Evolutionary conservation across 2,329 filamentous ascomycete genomes (phyloP).

Genomic region (Aspergillus persii): DNA sequence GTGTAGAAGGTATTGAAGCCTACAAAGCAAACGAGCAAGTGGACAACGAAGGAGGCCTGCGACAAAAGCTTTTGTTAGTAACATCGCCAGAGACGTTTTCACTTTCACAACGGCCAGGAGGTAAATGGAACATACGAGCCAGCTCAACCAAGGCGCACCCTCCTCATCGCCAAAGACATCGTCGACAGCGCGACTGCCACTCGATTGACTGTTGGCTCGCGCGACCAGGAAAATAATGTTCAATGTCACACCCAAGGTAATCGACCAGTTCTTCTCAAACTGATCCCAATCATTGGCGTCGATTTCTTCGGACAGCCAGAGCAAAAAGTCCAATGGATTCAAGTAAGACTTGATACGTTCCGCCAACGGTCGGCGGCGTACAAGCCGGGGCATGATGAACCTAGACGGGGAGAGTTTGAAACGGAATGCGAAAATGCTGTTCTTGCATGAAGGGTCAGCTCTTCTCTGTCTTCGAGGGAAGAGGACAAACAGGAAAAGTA

Average conservation of each 20-base stretch:
- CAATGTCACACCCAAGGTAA: slow-evolving; percentile 69
- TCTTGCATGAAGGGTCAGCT: not conserved
- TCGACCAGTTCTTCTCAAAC: slow-evolving; percentile 67
- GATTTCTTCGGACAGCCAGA: slow-evolving; percentile 90
- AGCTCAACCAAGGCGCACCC: slow-evolving; percentile 64
- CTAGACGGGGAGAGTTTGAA: not conserved
- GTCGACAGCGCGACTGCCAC: slow-evolving; percentile 56
- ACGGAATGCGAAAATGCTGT: not conserved
- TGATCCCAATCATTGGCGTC: slow-evolving; percentile 91
- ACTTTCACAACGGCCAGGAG: not conserved
- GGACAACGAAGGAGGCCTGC: slow-evolving; percentile 69
- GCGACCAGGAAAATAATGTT: slow-evolving; percentile 82
- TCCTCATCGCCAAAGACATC: slow-evolving; percentile 79
- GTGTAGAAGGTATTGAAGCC: slow-evolving; percentile 76
- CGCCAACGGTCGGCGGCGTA: slow-evolving; percentile 73
- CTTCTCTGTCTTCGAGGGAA: not conserved
- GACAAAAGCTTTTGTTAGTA: slow-evolving; percentile 3
- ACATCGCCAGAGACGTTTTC: not conserved
- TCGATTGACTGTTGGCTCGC: slow-evolving; percentile 68
- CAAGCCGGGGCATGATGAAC: slow-evolving; percentile 70
- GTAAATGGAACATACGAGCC: slow-evolving; percentile 53
- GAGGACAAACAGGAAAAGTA: not conserved
- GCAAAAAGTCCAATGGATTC: slow-evolving; percentile 83
- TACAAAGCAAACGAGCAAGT: slow-evolving; percentile 66
- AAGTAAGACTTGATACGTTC: slow-evolving; percentile 79